Evolutionary conservation across 257 asterid species (phyloP), one percentile per base, ranked within the genome.

Genomic region (Cruciata laevipes): DNA sequence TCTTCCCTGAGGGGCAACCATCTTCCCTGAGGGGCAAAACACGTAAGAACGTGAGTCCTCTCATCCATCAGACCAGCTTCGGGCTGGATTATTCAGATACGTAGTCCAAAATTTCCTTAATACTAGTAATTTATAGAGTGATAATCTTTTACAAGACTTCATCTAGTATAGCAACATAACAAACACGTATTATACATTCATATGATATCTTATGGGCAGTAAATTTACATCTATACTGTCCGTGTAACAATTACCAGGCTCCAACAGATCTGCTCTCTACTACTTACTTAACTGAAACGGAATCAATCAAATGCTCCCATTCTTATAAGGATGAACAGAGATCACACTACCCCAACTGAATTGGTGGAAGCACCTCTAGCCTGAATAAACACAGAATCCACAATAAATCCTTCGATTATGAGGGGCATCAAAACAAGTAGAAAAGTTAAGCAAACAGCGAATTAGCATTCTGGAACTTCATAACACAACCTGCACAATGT

Each of bases 191-290:
- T 25, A 9, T 59, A 59, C 30, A 59, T 27, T 14, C 40, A 59
- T 25, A 58, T 11, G 63, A 58, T 27, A n/a, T n/a, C n/a, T 21
- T 14, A 17, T 0, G 25, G 49, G 14, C 14, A 23, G 33, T 32
- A 32, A 35, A 53, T 72, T 55, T 40, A 65, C 76, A 60, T 7
- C 62, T 59, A 30, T 58, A 60, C 33, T 21, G 59, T 33, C 32
- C 47, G 59, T 66, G 24, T 44, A 31, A 63, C 61, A 44, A 32
- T 73, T 66, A 10, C 42, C 69, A 66, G 47, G 56, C 30, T 49
- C 55, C 72, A 67, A 66, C 49, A 73, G 64, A 57, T 73, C 71
- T 47, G 55, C 47, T n/a, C 56, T 16, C 37, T 14, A 59, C 63
- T 56, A 27, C 21, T 73, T 60, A 73, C 60, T 66, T 33, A 44